phyloP scores from a whole-genome alignment of 2,329 filamentous ascomycete genomes.

The Knoxdaviesia capensis region DNA sequence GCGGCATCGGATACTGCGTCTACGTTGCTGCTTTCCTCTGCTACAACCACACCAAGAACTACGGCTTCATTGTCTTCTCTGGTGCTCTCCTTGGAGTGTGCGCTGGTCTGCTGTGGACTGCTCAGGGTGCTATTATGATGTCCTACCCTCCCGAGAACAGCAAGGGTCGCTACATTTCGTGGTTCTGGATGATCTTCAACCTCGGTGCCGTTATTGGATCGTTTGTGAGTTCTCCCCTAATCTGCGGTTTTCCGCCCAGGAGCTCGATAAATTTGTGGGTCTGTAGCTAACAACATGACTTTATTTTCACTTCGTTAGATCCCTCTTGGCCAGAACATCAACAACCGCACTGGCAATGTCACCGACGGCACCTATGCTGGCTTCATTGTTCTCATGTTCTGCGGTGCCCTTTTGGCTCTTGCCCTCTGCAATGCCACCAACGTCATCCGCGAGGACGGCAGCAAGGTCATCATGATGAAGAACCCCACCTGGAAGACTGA shows the following conservation, averaged over 20 bases:
- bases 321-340: conserved; percentile 52
- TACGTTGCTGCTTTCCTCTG: conserved; percentile 52
- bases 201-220: conserved; percentile 74
- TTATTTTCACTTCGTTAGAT: conserved; percentile 18
- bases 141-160: conserved; percentile 62
- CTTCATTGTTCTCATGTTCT: conserved; percentile 65
- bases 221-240: conserved; percentile 18
- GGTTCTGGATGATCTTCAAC: conserved; percentile 95
- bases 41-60: conserved; percentile 47
- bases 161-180: conserved; percentile 77
- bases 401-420: conserved; percentile 50
- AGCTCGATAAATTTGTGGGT: not conserved
- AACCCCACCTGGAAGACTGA: conserved; percentile 75
- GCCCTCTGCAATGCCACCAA: conserved; percentile 50
- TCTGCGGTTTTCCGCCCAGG: not conserved
- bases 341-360: conserved; percentile 32
- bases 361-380: conserved; percentile 71
- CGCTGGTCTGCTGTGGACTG: conserved; percentile 64
- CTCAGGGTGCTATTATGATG: conserved; percentile 77
- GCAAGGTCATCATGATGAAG: conserved; percentile 71
- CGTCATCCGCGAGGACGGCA: conserved; percentile 58
- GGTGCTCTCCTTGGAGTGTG: conserved; percentile 60
- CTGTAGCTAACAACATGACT: conserved; percentile 1
- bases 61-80: conserved; percentile 56
- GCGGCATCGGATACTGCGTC: conserved; percentile 58